These are phyloP conservation scores for Hemisphaericaspora nanyangensis DNA, from an alignment of 805 yeast genomes.

Conservation along the genomic window DNA sequence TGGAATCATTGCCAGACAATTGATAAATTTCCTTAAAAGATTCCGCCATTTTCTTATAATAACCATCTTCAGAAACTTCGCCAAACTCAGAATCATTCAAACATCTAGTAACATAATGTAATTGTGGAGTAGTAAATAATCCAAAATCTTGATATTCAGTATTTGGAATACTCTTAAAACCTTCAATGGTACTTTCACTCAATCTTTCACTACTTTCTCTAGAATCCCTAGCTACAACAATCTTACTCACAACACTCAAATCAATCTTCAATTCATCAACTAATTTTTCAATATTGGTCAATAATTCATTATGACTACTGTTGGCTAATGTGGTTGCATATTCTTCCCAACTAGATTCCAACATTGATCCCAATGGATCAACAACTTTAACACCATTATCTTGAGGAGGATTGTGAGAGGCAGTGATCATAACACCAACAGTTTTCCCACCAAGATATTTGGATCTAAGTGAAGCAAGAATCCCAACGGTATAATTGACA, in stretches of 20 bases:
- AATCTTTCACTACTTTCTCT: constrained; percentile 77
- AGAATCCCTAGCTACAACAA: constrained; percentile 81
- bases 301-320: constrained; percentile 45
- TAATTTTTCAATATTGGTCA: constrained; percentile 32
- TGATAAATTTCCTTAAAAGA: constrained; percentile 48
- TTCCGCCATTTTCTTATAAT: constrained; percentile 56
- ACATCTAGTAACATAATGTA: constrained; percentile 80
- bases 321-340: constrained; percentile 81
- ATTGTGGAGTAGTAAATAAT: constrained; percentile 86
- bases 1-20: constrained; percentile 13
- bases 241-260: constrained; percentile 37
- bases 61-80: constrained; percentile 59
- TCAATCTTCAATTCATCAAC: constrained; percentile 45
- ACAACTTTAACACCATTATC: constrained; percentile 94
- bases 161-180: constrained; percentile 46
- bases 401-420: constrained; percentile 87
- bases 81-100: constrained; percentile 68
- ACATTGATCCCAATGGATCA: constrained; percentile 91
- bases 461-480: constrained; percentile 82
- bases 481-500: constrained; percentile 79
- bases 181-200: constrained; percentile 54
- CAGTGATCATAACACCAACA: constrained; percentile 96
- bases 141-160: constrained; percentile 55
- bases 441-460: constrained; percentile 60
- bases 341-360: constrained; percentile 78